Evolutionary conservation across 1,284 basidiomycete species (phyloP), one percentile per base, ranked within the genome.

Genomic region (Neotropicomus parvogracilis): DNA sequence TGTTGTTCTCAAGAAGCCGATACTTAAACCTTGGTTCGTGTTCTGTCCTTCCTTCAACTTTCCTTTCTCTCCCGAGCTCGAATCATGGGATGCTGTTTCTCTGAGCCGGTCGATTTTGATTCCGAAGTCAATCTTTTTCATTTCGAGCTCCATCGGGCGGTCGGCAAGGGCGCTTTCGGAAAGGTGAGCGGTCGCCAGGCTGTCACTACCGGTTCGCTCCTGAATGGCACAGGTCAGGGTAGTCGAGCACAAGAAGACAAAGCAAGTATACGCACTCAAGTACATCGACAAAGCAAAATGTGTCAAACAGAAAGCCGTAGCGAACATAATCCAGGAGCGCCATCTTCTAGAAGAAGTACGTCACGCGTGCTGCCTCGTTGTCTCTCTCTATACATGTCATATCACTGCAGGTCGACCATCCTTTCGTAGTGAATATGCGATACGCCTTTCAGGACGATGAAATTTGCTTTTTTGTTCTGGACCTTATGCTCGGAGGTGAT

Each of bases 391-490:
- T 34, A 56, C 65, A 6, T 49, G 50, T 66, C 42, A 50, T 64
- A 48, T 52, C 49, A 26, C 42, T 24, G 29, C 54, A 95, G 91
- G 89, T 98, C 62, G 92, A 97, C 69, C 92, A 95, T 59, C 85
- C 92, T 14, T 97, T 95, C 64, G 77, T 97, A 38, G 93, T 95
- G 58, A 97, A 97, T 68, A 65, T 98, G 60, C 86, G 94, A 36
- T 97, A 97, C 66, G 95, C 95, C 3, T 98, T 98, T 67, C 95
- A 98, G 68, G 95, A 98, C 63, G 95, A 98, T 62, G 89, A 94
- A 63, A 97, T 97, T 66, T 93, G 95, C 63, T 98, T 97, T 77
- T 97, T 97, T 72, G 94, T 97, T 9, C 74, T 97, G 48, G 95
- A 98, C 67, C 77, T 97, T 40, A 97, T 98, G 95, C 74, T 97